Base-by-base conservation (phyloP, 1,284 basidiomycete genomes). In the Leccinum huronense region DNA sequence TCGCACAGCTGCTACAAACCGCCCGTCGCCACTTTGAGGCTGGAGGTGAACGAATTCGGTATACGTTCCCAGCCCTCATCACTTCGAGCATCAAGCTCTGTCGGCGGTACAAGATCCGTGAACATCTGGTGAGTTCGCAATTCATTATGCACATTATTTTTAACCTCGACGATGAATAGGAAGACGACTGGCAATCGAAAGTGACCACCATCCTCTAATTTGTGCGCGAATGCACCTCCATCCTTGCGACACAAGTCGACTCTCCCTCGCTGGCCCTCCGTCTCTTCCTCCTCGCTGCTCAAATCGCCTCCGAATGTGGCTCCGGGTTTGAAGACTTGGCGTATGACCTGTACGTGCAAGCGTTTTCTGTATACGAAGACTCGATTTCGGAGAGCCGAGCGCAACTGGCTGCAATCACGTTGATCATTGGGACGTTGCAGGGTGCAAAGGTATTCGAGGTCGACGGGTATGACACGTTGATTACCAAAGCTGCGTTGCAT, bases 401-500 rank as follows among this genome's bases (percentile, higher is more conserved):
- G 23, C 23, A 27, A 27, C 23, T 27, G 23, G 23, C 23, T 27
- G 23, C 23, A 27, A 27, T 27, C 23, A 27, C 23, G 7, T 83
- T 95, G 30, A 92, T 97, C 70, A 97, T 97, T 63, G 89, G 90
- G 57, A 91, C 93, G 5, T 79, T 98, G 45, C 93, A 94, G 68
- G 87, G 87, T 23, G 89, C 92, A 31, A 82, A 88, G 38, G 23
- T 27, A 2, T 27, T 27, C 23, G 23, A 27, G 23, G 23, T 38
- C 2, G 95, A 97, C 71, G 96, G 96, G 74, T 97, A 97, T 74
- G 95, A 97, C 73, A 97, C 95, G 6, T 79, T 98, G 67, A 94
- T 97, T 72, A 97, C 95, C 38, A 97, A 98, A 79, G 95, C 95
- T 23, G 95, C 95, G 9, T 79, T 97, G 69, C 95, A 98, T 75